These are phyloP conservation scores for Kandelia obovata DNA, from an alignment of 345 rosid species.

Conservation along the genomic window DNA sequence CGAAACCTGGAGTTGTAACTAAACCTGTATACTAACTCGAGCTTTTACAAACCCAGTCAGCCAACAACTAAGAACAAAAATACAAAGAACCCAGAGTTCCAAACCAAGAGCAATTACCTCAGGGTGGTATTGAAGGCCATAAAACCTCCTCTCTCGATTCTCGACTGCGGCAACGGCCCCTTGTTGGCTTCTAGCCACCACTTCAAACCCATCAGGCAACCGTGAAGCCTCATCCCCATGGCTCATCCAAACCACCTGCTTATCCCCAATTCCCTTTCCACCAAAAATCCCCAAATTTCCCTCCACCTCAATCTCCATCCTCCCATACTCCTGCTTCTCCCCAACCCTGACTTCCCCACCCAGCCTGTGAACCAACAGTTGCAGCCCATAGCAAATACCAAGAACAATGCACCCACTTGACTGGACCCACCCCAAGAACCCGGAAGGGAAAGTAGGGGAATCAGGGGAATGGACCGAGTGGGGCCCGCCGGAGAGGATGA, in stretches of 20 bases:
- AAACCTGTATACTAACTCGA: no score
- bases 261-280: constrained; percentile 54
- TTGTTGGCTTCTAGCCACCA: constrained; percentile 70
- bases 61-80: background rate
- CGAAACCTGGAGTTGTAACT: no score
- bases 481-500: constrained; percentile 94
- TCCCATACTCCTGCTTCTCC: constrained; percentile 85
- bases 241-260: constrained; percentile 94
- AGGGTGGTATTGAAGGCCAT: constrained; percentile 92
- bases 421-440: constrained; percentile 72
- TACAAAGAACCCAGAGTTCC: background rate
- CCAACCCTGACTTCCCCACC: constrained; percentile 79
- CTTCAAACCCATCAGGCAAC: constrained; percentile 72
- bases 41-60: no score
- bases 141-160: constrained; percentile 56
- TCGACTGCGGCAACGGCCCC: constrained; percentile 82
- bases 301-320: constrained; percentile 82
- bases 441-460: constrained; percentile 72
- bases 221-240: constrained; percentile 83
- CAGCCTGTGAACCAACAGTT: constrained; percentile 73
- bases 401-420: constrained; percentile 53
- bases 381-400: constrained; percentile 88
- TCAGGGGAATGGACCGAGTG: constrained; percentile 75
- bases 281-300: constrained; percentile 56
- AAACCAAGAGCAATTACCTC: constrained; percentile 46